phyloP scores from a whole-genome alignment of 2,329 filamentous ascomycete species.

The Volutella citrinella region DNA sequence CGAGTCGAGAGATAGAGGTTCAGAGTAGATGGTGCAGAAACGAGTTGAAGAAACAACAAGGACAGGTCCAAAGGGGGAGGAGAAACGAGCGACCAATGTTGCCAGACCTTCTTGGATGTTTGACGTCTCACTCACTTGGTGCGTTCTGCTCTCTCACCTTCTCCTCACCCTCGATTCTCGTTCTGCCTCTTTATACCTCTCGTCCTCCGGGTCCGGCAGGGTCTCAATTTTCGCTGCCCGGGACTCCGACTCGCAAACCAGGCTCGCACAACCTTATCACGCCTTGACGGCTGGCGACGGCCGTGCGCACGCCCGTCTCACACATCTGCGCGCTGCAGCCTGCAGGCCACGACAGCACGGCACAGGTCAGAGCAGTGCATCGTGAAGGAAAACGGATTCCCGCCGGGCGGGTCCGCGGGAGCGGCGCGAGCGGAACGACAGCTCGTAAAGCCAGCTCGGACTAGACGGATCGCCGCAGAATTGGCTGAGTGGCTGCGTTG shows the following conservation, averaged over 20 bases:
- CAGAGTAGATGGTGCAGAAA: conserved; percentile 3
- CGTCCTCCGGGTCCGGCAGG: too few relatives aligned
- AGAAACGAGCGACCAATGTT: conserved; percentile 24
- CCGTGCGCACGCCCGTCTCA: too few relatives aligned
- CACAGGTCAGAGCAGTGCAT: too few relatives aligned
- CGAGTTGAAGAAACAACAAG: not conserved
- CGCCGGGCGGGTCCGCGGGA: too few relatives aligned
- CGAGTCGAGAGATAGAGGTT: conserved; percentile 3
- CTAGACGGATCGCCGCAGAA: too few relatives aligned
- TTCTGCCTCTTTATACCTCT: conserved; percentile 27
- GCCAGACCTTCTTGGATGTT: conserved; percentile 10
- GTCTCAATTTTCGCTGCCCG: conserved; percentile 5
- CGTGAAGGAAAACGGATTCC: too few relatives aligned
- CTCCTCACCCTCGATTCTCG: conserved; percentile 12
- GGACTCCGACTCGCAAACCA: not conserved
- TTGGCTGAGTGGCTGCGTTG: too few relatives aligned
- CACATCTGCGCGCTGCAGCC: too few relatives aligned
- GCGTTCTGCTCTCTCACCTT: conserved; percentile 4
- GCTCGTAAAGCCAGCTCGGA: too few relatives aligned
- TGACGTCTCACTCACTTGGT: conserved; percentile 17
- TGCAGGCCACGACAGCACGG: conserved; percentile 5
- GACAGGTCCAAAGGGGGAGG: not conserved
- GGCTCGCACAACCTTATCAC: conserved; percentile 16
- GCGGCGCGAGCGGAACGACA: too few relatives aligned
- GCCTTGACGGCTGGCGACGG: too few relatives aligned